Percentiles rank a stretch among this genome's conserved stretches.
Evolutionary conservation across 495 filamentous ascomycete genomes (phyloP).

Genomic region (Penicillium atrosanguineum): DNA sequence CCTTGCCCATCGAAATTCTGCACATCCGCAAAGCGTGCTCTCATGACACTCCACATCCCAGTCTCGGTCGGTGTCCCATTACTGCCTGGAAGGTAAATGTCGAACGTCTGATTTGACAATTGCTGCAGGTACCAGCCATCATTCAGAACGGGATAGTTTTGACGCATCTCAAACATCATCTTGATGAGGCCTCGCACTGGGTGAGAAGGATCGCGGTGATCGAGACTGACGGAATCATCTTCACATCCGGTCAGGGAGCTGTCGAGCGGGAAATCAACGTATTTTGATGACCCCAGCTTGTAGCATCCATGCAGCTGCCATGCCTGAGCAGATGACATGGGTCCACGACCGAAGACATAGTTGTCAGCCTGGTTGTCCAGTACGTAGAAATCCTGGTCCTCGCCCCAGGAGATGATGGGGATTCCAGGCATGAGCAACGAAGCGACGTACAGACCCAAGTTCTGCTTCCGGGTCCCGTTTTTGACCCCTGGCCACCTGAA

Average conservation of each 20-base stretch:
- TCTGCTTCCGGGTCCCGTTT: slow-evolving; percentile 55
- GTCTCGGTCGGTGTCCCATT: slow-evolving; percentile 53
- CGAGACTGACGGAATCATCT: slow-evolving; percentile 49
- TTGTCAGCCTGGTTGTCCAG: slow-evolving; percentile 65
- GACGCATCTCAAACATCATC: slow-evolving; percentile 61
- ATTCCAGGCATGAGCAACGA: slow-evolving; percentile 65
- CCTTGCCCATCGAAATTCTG: slow-evolving; percentile 50
- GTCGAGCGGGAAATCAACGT: slow-evolving; percentile 57
- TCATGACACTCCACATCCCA: slow-evolving; percentile 63
- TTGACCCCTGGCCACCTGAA: slow-evolving; percentile 69
- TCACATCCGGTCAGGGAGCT: slow-evolving; percentile 53
- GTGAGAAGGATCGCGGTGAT: slow-evolving; percentile 69
- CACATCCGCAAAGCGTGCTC: slow-evolving; percentile 19
- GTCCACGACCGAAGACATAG: slow-evolving; percentile 67
- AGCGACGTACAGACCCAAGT: slow-evolving; percentile 59
- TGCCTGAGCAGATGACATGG: slow-evolving; percentile 62
- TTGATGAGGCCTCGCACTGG: slow-evolving; percentile 65
- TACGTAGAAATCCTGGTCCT: slow-evolving; percentile 68
- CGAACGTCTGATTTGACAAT: slow-evolving; percentile 55
- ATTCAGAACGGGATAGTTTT: slow-evolving; percentile 58
- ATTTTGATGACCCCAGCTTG: slow-evolving; percentile 52
- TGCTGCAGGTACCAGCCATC: slow-evolving; percentile 57
- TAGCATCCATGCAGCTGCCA: slow-evolving; percentile 73
- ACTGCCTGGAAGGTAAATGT: slow-evolving; percentile 52
- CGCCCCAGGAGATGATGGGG: slow-evolving; percentile 65